phyloP scores from a whole-genome alignment of 768 basidiomycete species.

The Lentinula boryana region DNA sequence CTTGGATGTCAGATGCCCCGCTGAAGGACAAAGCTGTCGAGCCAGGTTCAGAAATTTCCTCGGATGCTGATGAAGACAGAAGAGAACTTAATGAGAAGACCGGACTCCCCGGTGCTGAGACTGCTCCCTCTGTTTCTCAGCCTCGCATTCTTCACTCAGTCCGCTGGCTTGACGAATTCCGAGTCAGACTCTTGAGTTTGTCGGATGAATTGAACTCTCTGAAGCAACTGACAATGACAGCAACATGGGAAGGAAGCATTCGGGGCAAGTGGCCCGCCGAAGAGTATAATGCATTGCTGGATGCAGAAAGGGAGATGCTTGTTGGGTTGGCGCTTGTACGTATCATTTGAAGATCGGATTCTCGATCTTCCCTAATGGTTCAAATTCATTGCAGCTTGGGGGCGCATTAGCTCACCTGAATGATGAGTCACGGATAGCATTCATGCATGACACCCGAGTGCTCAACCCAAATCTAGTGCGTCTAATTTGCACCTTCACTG shows the following conservation, averaged over 20 bases:
- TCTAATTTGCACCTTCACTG: constrained; percentile 1
- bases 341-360: constrained; percentile 13
- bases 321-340: constrained; percentile 29
- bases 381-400: constrained; percentile 21
- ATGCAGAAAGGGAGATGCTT: constrained; percentile 36
- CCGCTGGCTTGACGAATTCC: constrained; percentile 20
- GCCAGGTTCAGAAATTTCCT: neutral
- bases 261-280: constrained; percentile 48
- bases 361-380: neutral
- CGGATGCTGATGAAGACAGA: constrained; percentile 7
- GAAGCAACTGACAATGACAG: constrained; percentile 25
- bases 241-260: constrained; percentile 42
- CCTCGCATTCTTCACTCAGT: neutral
- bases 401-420: constrained; percentile 38
- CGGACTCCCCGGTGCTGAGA: neutral
- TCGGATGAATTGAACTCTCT: constrained; percentile 27
- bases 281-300: constrained; percentile 36
- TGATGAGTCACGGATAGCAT: constrained; percentile 29
- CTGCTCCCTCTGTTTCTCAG: neutral
- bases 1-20: constrained; percentile 28
- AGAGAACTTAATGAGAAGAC: neutral
- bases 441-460: constrained; percentile 39
- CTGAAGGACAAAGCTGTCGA: neutral
- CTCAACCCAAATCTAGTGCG: constrained; percentile 52
- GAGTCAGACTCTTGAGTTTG: constrained; percentile 23